Base-by-base conservation (phyloP, 1,139 yeast species). In the Kodamaea sp. region DNA sequence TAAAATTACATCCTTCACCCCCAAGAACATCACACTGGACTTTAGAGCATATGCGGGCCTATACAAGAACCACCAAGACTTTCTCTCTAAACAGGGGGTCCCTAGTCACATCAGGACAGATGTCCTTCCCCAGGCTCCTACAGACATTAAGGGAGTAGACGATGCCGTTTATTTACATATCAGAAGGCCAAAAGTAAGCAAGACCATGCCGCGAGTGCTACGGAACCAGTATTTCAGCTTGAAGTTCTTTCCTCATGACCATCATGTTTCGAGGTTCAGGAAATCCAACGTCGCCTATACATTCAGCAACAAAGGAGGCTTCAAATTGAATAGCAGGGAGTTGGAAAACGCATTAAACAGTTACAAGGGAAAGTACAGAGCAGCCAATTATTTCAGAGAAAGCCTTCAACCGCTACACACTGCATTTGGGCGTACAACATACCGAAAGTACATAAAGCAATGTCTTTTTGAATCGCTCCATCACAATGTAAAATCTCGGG, bases 101-200 rank as follows among this genome's bases (percentile, higher is more conserved):
- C 36, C 30, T 11, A 13, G 9, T 52, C 57, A 12, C 31, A 22
- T 5, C 35, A 39, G 40, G 37, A 5, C 27, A 41, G 31, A 30
- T 13, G 12, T 15, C 5, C 50, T 66, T 11, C 73, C 74, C 1
- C 35, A 28, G 14, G 22, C 29, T 2, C 51, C 61, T 3, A 55
- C 63, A 1, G 73, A 70, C 34, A 70, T 70, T 20, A 54, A 51
- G 28, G 76, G 76, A 2, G 52, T 70, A 2, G 72, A 66, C 38
- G 41, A 46, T 4, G 42, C 44, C 0, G 63, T 53, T 1, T 59
- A 57, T 38, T 24, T 28, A 13, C 41, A 47, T 30, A 25, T 57
- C 11, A 41, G 46, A 7, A 43, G 48, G 13, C 46, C 43, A 14
- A 39, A 36, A 13, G 25, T 43, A 14, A 29, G 30, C 12, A 48